Evolutionary conservation across 306 rosid species (phyloP), one percentile per base, ranked within the genome.

Genomic region (Castanea sativa): DNA sequence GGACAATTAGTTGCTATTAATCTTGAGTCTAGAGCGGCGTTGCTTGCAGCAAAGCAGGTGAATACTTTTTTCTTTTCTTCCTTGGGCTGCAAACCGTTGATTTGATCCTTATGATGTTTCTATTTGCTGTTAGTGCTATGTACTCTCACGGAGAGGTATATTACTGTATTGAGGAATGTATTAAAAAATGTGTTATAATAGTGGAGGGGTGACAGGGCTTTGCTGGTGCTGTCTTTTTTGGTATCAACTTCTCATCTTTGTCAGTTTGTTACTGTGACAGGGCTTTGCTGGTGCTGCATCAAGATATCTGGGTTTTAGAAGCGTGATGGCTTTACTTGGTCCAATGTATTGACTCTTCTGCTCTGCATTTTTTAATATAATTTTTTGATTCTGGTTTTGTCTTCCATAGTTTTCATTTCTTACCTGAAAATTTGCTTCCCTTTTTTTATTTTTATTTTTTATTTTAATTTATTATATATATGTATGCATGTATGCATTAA

Each of bases 11-110:
- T 93, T 60, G 84, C 87, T 77, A 83, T 90, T 77, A 92, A 92
- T 87, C 81, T 94, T 29, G 98, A 94, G 83, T 88, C 98, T 65
- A 81, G 91, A 89, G 92, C 88, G 19, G 98, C 97, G 78, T 82
- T 94, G 88, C 97, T 94, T 75, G 97, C 90, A 49, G 98, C 98
- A 74, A 91, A 86, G 87, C 92, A 92, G 94, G 97, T 94, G 78
- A 82, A 16, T 71, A 16, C 25, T 35, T 67, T 19, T 49, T 49
- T 49, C 16, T 49, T 49, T 8, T 6, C 20, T 12, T 7, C 69
- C 41, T 19, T 18, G 16, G 20, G 43, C 69, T 59, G 30, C 30
- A 63, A 15, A 29, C 38, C 2, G 35, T 19, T 63, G 69, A 63
- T 63, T 63, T 63, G 59, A 19, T 53, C 2, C 23, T 52, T 20